These are phyloP conservation scores for Cercospora zeina DNA, from an alignment of 2,329 filamentous ascomycete species.

Conservation along the genomic window DNA sequence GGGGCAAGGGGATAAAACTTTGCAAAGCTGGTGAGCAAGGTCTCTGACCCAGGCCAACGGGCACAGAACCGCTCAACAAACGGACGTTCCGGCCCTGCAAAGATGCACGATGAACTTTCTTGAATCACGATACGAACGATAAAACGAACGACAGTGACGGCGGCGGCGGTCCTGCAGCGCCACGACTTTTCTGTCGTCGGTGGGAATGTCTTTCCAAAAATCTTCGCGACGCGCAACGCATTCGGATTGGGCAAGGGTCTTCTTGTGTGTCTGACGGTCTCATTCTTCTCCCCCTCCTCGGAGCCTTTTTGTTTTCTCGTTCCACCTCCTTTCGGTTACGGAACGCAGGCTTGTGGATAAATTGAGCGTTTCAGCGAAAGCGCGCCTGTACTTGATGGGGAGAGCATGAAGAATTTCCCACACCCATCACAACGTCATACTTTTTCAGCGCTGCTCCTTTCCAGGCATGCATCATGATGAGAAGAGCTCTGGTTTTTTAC, in stretches of 20 bases:
- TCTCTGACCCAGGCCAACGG: conserved; percentile 57
- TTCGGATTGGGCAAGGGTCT: neutral
- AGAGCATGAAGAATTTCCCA: conserved; percentile 11
- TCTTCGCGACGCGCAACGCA: neutral
- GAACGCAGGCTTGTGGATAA: neutral
- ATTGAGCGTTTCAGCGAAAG: conserved; percentile 25
- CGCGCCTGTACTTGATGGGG: conserved; percentile 19
- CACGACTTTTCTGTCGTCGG: neutral
- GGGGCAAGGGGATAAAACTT: conserved; percentile 95
- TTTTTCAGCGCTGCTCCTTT: conserved; percentile 15
- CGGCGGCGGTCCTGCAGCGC: neutral
- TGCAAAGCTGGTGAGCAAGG: conserved; percentile 97
- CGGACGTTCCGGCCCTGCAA: conserved; percentile 24
- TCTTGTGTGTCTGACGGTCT: neutral
- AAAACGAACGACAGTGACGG: neutral
- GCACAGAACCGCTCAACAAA: conserved; percentile 23
- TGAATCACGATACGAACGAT: conserved; percentile 9
- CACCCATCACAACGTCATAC: neutral
- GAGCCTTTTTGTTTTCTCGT: neutral
- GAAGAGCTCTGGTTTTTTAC: neutral
- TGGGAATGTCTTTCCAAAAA: neutral
- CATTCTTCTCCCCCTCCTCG: neutral
- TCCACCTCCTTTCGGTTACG: conserved; percentile 2
- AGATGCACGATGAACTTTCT: conserved; percentile 9
- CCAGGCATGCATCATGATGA: conserved; percentile 13